Percentiles rank a stretch among this genome's conserved stretches.
These are phyloP conservation scores for Rubia tinctorum DNA, from an alignment of 305 asterid genomes.

Conservation along the genomic window DNA sequence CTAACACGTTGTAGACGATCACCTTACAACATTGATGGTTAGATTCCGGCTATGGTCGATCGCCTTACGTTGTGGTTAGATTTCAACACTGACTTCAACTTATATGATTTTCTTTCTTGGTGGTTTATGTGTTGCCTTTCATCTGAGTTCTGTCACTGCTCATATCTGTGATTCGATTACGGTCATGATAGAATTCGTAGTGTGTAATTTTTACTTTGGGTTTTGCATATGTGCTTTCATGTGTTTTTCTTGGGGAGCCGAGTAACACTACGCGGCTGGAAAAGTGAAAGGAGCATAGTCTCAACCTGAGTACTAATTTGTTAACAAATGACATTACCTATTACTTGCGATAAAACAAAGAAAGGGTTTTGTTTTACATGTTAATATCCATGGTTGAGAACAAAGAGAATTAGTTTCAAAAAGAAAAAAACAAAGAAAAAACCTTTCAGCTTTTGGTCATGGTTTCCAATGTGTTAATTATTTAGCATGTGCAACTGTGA, in stretches of 20 bases:
- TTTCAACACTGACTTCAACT: too few species aligned
- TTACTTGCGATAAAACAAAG: background rate
- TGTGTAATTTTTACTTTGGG: background rate
- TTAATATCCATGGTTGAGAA: too few species aligned
- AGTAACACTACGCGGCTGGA: background rate
- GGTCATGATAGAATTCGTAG: background rate
- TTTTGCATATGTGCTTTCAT: background rate
- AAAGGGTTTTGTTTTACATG: too few species aligned
- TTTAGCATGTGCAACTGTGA: too few species aligned
- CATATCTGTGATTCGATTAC: background rate
- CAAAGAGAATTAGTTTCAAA: too few species aligned
- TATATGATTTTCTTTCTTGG: background rate
- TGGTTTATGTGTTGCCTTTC: too few species aligned
- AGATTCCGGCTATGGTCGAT: too few species aligned
- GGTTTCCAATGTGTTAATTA: background rate
- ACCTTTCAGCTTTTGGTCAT: background rate
- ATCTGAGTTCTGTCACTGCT: background rate
- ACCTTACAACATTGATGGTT: too few species aligned
- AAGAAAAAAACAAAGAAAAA: background rate
- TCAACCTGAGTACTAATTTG: background rate
- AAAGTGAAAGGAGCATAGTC: background rate
- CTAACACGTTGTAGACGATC: too few species aligned
- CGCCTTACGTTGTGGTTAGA: too few species aligned
- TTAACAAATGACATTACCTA: background rate
- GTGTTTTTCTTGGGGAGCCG: conserved; percentile 1